Evolutionary conservation across 2,329 filamentous ascomycete species (phyloP), one percentile per base, ranked within the genome.

Genomic region (Colletotrichum filicis): DNA sequence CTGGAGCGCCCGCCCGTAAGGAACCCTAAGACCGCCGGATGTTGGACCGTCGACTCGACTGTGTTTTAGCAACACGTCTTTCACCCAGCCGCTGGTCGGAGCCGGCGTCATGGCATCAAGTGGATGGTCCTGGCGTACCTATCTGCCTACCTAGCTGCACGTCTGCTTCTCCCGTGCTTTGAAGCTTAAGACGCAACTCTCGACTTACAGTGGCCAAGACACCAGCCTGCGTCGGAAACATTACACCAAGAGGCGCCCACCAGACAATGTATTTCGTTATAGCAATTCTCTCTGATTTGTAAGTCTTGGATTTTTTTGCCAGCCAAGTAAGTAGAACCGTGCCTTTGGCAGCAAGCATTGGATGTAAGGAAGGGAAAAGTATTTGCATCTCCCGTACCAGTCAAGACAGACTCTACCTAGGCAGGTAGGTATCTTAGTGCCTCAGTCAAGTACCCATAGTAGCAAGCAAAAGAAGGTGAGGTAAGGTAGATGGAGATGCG

Each of bases 31-130:
- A 67, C 49, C 46, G 24, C 55, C 26, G 26, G n/a, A 28, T 52
- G 32, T 19, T 42, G 22, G 24, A 24, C 35, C 24, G 59, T 68
- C 66, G 28, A 37, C 59, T 55, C 35, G 52, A 46, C 60, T 37
- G 30, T 58, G 59, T 32, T 58, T 69, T 26, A 65, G 66, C 52
- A 65, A 30, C 14, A 16, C 60, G 12, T 28, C 35, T 46, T 14
- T 6, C 22, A 16, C 26, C 9, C 57, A 42, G 57, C 57, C 32
- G 56, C 30, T 59, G 56, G 30, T 35, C 58, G 35, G 35, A 19
- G 58, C 58, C 35, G 24, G 58, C 35, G 58, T 46, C 58, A 61
- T 16, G 58, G 58, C 35, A 46, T 46, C 35, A 46, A 35, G 42
- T 46, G 35, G n/a, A n/a, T 61, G 58, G 58, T 19, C 37, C 59